Percentiles rank a stretch among this genome's conserved stretches.
phyloP scores from a whole-genome alignment of 1,284 basidiomycete species.

The Athelia sp. region DNA sequence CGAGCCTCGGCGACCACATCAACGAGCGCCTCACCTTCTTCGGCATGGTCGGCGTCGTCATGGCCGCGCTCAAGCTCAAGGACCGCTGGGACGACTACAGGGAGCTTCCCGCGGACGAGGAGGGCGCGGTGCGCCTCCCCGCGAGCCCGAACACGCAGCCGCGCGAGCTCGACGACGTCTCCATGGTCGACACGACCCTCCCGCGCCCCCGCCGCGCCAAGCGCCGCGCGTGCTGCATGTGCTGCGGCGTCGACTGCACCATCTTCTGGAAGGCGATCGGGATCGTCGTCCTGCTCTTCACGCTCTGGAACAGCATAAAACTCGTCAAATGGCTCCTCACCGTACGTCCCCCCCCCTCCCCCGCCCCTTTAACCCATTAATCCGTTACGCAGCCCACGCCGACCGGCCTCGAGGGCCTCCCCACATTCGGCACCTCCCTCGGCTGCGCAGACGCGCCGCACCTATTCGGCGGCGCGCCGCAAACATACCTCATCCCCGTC shows the following conservation, averaged over 20 bases:
- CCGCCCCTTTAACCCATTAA: neutral
- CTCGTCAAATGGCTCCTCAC: constrained; percentile 42
- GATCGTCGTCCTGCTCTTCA: constrained; percentile 36
- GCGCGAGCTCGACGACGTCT: constrained; percentile 15
- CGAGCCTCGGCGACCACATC: neutral
- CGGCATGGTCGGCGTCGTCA: constrained; percentile 38
- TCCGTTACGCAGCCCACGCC: constrained; percentile 34
- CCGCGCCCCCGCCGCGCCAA: constrained; percentile 19
- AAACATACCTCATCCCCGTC: constrained; percentile 33
- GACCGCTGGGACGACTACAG: constrained; percentile 42
- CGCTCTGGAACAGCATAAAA: constrained; percentile 39
- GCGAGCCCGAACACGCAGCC: constrained; percentile 16
- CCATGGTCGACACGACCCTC: constrained; percentile 35
- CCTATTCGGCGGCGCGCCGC: constrained; percentile 36
- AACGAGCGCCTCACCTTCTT: constrained; percentile 24
- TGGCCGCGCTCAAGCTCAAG: constrained; percentile 45
- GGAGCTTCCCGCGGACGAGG: constrained; percentile 36
- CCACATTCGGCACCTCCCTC: constrained; percentile 46
- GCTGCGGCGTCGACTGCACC: constrained; percentile 47
- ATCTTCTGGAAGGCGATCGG: constrained; percentile 54
- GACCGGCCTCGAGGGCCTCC: constrained; percentile 49
- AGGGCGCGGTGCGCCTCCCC: constrained; percentile 32
- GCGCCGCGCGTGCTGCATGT: constrained; percentile 39
- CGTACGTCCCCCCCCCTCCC: constrained; percentile 32
- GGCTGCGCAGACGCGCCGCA: constrained; percentile 40